phyloP scores from a whole-genome alignment of 768 basidiomycete genomes.

The Lentinus brumalis region DNA sequence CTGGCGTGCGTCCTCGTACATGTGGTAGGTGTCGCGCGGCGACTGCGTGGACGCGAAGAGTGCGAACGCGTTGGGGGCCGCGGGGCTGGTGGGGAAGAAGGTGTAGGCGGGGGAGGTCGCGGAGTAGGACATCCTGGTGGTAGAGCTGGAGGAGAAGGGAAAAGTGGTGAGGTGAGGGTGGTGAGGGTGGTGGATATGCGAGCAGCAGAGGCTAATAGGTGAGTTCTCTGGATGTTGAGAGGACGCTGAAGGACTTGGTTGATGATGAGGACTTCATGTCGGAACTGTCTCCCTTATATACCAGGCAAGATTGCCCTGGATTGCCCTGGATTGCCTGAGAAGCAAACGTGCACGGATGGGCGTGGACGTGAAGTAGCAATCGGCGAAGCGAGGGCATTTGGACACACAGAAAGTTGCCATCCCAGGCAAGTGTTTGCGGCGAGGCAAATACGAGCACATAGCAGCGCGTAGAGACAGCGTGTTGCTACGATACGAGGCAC shows the following conservation, averaged over 20 bases:
- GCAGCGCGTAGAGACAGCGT: background rate
- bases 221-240: slow-evolving; percentile 4
- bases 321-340: slow-evolving; percentile 3
- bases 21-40: slow-evolving; percentile 23
- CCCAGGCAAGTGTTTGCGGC: slow-evolving; percentile 5
- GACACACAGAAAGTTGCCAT: slow-evolving; percentile 3
- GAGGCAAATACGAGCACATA: slow-evolving; percentile 2
- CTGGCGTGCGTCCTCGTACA: slow-evolving; percentile 24
- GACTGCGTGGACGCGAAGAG: slow-evolving; percentile 21
- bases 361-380: slow-evolving; percentile 1
- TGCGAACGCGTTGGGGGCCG: slow-evolving; percentile 21
- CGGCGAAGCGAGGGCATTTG: background rate
- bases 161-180: background rate
- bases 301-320: background rate
- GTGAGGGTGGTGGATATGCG: background rate
- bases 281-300: slow-evolving; percentile 2
- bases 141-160: background rate
- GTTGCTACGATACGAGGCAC: slow-evolving; percentile 9
- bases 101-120: slow-evolving; percentile 15
- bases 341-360: background rate
- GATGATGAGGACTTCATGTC: slow-evolving; percentile 1
- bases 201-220: background rate
- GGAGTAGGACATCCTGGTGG: slow-evolving; percentile 19
- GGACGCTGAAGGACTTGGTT: slow-evolving; percentile 1
- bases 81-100: slow-evolving; percentile 18